phyloP scores from a whole-genome alignment of 2,329 filamentous ascomycete genomes.

The Hypoxylon sp. region DNA sequence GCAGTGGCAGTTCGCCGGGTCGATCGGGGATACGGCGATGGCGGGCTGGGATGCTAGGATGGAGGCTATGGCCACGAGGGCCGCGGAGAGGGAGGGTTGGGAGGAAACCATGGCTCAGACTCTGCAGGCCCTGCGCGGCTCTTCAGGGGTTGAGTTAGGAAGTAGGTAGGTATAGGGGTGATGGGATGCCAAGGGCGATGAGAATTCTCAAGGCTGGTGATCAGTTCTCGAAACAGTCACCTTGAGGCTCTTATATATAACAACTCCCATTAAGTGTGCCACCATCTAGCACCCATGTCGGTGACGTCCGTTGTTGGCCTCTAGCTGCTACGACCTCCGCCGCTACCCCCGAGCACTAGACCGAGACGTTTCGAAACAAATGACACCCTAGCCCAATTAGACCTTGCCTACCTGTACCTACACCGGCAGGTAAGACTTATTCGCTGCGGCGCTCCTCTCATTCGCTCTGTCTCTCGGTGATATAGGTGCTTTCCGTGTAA shows the following conservation, averaged over 20 bases:
- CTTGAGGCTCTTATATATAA: constrained; percentile 31
- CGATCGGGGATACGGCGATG: neutral
- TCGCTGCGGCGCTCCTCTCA: neutral
- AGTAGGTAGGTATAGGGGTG: constrained; percentile 3
- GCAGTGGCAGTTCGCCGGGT: constrained; percentile 58
- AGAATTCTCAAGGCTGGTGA: constrained; percentile 9
- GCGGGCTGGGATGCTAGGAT: constrained; percentile 10
- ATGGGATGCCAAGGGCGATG: neutral
- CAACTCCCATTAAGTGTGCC: neutral
- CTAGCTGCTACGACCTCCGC: constrained; percentile 17
- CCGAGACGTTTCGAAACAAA: constrained; percentile 25
- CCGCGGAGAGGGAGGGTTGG: neutral
- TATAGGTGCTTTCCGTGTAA: neutral
- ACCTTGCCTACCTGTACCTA: constrained; percentile 18
- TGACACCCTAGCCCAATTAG: constrained; percentile 12
- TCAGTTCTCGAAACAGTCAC: neutral
- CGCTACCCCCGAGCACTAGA: constrained; percentile 15
- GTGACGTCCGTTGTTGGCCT: constrained; percentile 23
- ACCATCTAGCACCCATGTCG: neutral
- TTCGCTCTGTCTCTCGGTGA: neutral
- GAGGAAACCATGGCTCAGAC: constrained; percentile 25
- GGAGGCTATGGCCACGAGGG: constrained; percentile 10
- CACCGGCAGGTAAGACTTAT: neutral
- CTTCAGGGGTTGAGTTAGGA: constrained; percentile 1
- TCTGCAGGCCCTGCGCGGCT: constrained; percentile 7